A percentile compares a stretch with the other conserved stretches of the same genome.
Evolutionary conservation across 352 stramenopile species (phyloP).

Genomic region (Globisporangium paddicum): DNA sequence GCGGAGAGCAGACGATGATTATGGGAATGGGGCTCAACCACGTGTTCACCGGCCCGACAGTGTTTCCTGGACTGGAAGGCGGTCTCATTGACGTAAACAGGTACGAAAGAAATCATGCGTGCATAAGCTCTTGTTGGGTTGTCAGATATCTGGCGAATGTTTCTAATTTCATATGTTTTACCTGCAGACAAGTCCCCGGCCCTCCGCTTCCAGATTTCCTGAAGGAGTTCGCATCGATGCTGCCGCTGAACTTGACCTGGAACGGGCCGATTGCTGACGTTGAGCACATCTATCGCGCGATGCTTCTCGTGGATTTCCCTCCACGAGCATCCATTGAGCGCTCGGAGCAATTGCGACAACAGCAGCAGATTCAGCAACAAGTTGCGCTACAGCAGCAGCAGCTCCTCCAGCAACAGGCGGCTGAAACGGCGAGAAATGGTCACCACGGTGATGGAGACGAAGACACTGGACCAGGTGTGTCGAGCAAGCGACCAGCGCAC

Average conservation of each 20-base stretch:
- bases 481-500: conserved; percentile 79
- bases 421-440: conserved; percentile 34
- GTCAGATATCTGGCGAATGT: not conserved
- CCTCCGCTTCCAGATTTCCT: conserved; percentile 81
- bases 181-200: conserved; percentile 53
- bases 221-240: conserved; percentile 78
- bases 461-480: conserved; percentile 37
- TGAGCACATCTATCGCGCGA: conserved; percentile 81
- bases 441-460: conserved; percentile 37
- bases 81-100: conserved; percentile 43
- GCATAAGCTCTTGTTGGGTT: not conserved
- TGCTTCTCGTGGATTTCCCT: conserved; percentile 81
- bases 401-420: conserved; percentile 47
- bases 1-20: conserved; percentile 16
- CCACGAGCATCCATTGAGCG: conserved; percentile 65
- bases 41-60: conserved; percentile 13
- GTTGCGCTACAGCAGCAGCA: conserved; percentile 50
- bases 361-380: conserved; percentile 58
- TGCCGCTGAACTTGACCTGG: conserved; percentile 79
- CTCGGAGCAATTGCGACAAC: conserved; percentile 58
- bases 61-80: conserved; percentile 19
- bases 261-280: conserved; percentile 85
- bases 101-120: conserved; percentile 16
- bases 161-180: not conserved
- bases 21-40: conserved; percentile 4